These are phyloP conservation scores for Mycena leptocephala DNA, from an alignment of 768 basidiomycete genomes.

Conservation along the genomic window DNA sequence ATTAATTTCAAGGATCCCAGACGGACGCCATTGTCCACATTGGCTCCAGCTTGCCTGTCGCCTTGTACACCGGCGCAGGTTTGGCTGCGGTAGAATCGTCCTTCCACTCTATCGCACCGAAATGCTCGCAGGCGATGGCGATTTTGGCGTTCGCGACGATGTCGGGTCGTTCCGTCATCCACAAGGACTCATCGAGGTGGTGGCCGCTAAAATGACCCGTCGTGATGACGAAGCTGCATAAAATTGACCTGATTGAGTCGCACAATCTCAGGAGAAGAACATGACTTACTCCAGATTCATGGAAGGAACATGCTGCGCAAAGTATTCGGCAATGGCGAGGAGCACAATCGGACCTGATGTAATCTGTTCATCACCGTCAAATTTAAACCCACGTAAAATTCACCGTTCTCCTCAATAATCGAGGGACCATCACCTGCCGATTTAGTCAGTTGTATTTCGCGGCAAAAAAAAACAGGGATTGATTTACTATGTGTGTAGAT, in stretches of 20 bases:
- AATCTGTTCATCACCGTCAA: neutral
- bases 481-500: conserved; percentile 48
- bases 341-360: conserved; percentile 46
- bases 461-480: neutral
- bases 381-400: neutral
- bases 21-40: conserved; percentile 55
- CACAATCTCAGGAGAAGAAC: no score
- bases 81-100: conserved; percentile 37
- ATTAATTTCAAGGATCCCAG: neutral
- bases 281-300: conserved; percentile 47
- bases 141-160: conserved; percentile 44
- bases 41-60: conserved; percentile 48
- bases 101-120: conserved; percentile 50
- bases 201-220: conserved; percentile 51
- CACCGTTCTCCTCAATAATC: conserved; percentile 51
- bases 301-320: conserved; percentile 39
- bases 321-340: conserved; percentile 48
- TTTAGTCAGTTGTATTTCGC: neutral
- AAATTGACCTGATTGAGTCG: neutral
- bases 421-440: conserved; percentile 48
- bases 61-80: conserved; percentile 42
- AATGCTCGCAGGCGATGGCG: conserved; percentile 49
- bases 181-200: conserved; percentile 46
- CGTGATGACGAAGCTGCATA: conserved; percentile 47
- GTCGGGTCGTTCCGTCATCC: conserved; percentile 46